A percentile compares a stretch with the other conserved stretches of the same genome.
phyloP scores from a whole-genome alignment of 257 asterid genomes.

The Solanum chiquidenum region DNA sequence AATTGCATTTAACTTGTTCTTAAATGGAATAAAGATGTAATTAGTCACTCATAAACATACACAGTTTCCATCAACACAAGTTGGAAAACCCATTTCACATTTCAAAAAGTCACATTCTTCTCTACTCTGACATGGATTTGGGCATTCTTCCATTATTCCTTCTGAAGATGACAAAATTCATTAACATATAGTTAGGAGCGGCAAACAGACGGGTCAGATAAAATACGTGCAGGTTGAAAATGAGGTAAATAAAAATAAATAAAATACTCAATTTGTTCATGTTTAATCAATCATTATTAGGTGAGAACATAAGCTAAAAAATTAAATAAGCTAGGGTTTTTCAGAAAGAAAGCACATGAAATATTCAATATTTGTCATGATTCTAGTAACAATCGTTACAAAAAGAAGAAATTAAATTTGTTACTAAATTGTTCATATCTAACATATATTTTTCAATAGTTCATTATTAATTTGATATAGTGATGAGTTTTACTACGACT shows the following conservation, averaged over 20 bases:
- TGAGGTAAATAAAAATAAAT: not conserved
- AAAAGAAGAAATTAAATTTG: not conserved
- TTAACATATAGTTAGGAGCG: not conserved
- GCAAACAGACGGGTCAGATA: not conserved
- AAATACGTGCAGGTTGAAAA: not conserved
- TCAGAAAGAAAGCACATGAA: not conserved
- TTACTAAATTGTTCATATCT: not conserved
- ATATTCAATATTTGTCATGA: not conserved
- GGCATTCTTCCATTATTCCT: not conserved
- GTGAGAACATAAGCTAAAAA: not conserved
- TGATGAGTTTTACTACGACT: not conserved
- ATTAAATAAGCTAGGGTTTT: not conserved
- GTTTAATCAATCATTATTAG: not conserved
- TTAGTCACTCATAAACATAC: not conserved
- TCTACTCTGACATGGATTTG: not conserved
- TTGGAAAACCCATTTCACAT: not conserved
- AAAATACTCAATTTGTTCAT: not conserved
- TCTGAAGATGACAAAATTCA: not conserved
- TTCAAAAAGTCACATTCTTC: not conserved
- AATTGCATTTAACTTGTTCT: not conserved
- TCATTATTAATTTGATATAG: not conserved
- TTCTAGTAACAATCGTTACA: not conserved
- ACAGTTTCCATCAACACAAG: not conserved
- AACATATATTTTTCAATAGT: not conserved
- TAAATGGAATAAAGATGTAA: not conserved